Percentiles rank a stretch among this genome's conserved stretches.
Evolutionary conservation across 2,329 filamentous ascomycete species (phyloP).

Genomic region (Clonostachys sp.): DNA sequence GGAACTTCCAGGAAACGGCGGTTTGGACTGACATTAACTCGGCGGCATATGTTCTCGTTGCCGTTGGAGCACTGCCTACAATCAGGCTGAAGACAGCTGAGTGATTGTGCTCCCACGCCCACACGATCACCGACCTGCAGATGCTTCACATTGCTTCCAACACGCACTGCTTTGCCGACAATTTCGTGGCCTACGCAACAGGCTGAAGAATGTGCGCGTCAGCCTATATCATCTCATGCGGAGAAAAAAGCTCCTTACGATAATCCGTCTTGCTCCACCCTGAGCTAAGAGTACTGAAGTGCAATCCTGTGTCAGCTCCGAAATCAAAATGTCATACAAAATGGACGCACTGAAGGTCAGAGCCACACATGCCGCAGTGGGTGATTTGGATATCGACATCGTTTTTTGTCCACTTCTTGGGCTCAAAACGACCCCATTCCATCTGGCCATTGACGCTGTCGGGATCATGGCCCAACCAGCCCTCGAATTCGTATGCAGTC

Average conservation of each 20-base stretch:
- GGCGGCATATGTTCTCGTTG: constrained; percentile 34
- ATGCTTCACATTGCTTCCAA: constrained; percentile 40
- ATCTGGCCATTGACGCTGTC: constrained; percentile 41
- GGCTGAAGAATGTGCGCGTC: constrained; percentile 10
- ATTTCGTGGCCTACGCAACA: constrained; percentile 60
- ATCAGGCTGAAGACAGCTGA: constrained; percentile 40
- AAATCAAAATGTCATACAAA: constrained; percentile 16
- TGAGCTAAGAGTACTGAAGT: no score
- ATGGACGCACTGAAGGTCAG: constrained; percentile 43
- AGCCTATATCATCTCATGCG: no score
- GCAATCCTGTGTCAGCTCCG: no score
- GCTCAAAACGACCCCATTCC: constrained; percentile 48
- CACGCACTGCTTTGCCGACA: constrained; percentile 49
- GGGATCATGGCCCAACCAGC: constrained; percentile 38
- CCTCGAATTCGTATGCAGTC: constrained; percentile 41
- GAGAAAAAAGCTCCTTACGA: no score
- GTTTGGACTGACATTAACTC: constrained; percentile 7
- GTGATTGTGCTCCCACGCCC: constrained; percentile 56
- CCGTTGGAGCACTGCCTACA: constrained; percentile 35
- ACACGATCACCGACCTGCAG: constrained; percentile 60
- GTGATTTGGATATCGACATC: constrained; percentile 61
- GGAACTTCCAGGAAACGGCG: constrained; percentile 26
- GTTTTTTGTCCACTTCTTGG: constrained; percentile 58
- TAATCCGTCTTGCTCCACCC: no score
- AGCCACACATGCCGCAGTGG: constrained; percentile 62